phyloP scores from a whole-genome alignment of 1,284 basidiomycete species.

The Moesziomyces sp. region DNA sequence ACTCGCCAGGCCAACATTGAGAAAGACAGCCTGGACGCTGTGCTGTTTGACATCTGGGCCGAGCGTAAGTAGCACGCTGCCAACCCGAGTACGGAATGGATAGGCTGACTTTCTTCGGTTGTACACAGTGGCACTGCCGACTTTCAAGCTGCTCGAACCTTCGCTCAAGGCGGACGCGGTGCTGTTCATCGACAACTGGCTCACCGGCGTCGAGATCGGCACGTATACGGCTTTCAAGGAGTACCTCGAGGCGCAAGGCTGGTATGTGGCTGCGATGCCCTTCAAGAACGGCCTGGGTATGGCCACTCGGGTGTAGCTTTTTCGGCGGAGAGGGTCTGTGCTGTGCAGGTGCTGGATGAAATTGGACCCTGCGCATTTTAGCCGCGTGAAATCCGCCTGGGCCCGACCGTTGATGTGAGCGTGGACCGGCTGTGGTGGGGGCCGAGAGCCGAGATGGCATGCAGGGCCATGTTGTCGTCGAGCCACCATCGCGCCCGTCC shows the following conservation, averaged over 20 bases:
- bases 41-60: conserved; percentile 46
- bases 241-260: conserved; percentile 32
- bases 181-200: conserved; percentile 41
- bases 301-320: conserved; percentile 14
- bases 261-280: conserved; percentile 33
- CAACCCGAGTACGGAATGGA: too few species aligned
- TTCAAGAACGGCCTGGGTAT: conserved; percentile 46
- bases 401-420: too few species aligned
- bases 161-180: conserved; percentile 35
- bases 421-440: too few species aligned
- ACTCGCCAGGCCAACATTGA: conserved; percentile 23
- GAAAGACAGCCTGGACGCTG: conserved; percentile 25
- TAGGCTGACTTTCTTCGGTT: not conserved
- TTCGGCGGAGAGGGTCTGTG: too few species aligned
- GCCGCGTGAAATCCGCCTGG: too few species aligned
- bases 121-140: conserved; percentile 31
- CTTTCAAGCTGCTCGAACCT: conserved; percentile 34
- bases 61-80: conserved; percentile 18
- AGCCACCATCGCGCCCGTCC: too few species aligned
- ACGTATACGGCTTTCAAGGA: conserved; percentile 23
- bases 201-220: conserved; percentile 29
- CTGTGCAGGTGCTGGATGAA: too few species aligned
- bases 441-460: too few species aligned
- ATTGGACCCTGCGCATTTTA: too few species aligned
- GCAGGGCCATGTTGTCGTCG: too few species aligned